These are phyloP conservation scores for Uronychia binucleata DNA, from an alignment of 73 alveolate genomes.

Conservation along the genomic window DNA sequence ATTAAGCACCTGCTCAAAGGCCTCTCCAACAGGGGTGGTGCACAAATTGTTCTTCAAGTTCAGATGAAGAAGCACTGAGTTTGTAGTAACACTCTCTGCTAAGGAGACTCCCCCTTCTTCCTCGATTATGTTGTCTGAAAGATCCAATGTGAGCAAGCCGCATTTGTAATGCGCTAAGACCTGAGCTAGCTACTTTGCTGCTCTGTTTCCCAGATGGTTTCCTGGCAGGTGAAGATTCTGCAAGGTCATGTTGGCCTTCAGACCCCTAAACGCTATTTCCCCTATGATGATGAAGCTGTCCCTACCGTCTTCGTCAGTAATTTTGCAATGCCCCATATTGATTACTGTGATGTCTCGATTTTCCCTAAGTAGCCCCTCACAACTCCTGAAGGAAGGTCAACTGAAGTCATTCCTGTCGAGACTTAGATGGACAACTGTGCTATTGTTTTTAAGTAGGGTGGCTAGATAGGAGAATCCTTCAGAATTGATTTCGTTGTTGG, in stretches of 20 bases:
- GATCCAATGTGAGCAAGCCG: not conserved
- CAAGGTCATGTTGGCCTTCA: no score
- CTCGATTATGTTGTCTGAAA: not conserved
- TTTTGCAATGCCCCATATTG: not conserved
- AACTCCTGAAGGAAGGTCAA: not conserved
- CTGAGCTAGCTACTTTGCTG: not conserved
- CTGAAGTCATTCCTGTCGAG: not conserved
- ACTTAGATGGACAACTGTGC: not conserved
- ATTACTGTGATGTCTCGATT: not conserved
- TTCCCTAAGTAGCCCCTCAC: not conserved
- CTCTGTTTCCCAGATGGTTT: not conserved
- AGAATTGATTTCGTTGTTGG: not conserved
- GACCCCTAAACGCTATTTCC: not conserved
- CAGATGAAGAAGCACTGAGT: not conserved
- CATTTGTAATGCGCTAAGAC: no score
- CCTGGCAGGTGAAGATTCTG: not conserved
- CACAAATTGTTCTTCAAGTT: not conserved
- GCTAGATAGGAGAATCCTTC: not conserved
- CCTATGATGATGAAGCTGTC: not conserved
- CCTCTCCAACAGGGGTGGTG: not conserved
- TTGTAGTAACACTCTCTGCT: not conserved
- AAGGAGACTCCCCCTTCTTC: not conserved
- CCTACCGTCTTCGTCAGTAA: not conserved
- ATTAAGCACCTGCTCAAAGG: not conserved
- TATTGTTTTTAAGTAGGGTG: not conserved